phyloP scores from a whole-genome alignment of 345 rosid genomes.

The Crucihimalaya himalaica region DNA sequence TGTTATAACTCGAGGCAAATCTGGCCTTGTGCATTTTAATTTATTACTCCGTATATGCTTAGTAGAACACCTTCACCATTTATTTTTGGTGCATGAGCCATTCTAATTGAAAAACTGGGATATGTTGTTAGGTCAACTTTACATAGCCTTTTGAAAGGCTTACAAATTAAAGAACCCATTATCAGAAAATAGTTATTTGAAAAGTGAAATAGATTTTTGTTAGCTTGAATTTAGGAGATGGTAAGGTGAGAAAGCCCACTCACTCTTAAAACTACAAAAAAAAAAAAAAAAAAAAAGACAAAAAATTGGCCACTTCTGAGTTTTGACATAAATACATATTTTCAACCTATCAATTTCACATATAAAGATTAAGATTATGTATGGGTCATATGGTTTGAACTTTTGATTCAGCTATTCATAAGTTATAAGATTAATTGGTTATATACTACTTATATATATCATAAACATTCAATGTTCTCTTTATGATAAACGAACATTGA shows the following conservation, averaged over 20 bases:
- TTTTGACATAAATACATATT: background rate
- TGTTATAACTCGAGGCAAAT: constrained; percentile 1
- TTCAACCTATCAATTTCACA: background rate
- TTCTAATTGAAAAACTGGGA: background rate
- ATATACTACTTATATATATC: no score
- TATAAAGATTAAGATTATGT: background rate
- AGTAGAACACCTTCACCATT: background rate
- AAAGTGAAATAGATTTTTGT: no score
- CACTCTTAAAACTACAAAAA: no score
- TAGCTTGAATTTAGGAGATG: no score
- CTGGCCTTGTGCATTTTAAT: background rate
- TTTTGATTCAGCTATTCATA: background rate
- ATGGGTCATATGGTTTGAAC: background rate
- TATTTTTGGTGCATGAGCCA: background rate
- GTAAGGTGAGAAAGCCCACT: no score
- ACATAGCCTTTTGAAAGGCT: background rate
- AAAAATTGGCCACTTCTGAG: background rate
- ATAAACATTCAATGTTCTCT: no score
- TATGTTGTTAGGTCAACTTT: background rate
- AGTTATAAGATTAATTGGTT: background rate
- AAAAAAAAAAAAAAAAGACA: background rate
- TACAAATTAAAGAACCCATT: background rate
- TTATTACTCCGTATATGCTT: background rate
- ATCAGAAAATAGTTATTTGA: no score
- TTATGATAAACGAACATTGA: no score